Conservation (phyloP, 192 early-diverging fungal species). For the Backusella luteola region DNA sequence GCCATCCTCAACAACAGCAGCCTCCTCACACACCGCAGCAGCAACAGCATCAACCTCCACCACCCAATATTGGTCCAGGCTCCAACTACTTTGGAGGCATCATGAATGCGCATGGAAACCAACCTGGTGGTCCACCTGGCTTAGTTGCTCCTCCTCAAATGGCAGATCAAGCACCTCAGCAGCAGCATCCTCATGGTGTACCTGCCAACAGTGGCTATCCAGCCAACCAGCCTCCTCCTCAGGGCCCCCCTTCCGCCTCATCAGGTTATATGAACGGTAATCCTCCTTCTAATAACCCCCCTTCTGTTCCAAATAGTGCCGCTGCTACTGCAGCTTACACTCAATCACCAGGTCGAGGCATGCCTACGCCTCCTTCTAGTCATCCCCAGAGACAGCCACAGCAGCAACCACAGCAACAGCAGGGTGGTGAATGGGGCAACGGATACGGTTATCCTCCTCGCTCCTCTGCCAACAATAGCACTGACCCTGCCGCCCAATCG, state of each 20-base stretch:
- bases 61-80: slow-evolving; percentile 65
- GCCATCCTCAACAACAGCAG: slow-evolving; percentile 13
- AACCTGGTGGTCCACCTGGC: slow-evolving; percentile 33
- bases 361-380: slow-evolving; percentile 9
- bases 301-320: slow-evolving; percentile 1
- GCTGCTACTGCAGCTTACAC: background rate
- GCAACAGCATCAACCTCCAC: slow-evolving; percentile 46
- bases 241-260: background rate
- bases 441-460: background rate
- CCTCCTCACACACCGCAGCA: slow-evolving; percentile 11
- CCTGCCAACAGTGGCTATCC: slow-evolving; percentile 7
- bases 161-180: slow-evolving; percentile 40
- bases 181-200: slow-evolving; percentile 4
- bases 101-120: slow-evolving; percentile 44
- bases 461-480: background rate
- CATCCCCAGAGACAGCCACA: slow-evolving; percentile 5
- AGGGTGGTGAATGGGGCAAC: background rate
- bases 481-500: background rate
- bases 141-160: slow-evolving; percentile 56
- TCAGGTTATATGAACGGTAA: background rate
- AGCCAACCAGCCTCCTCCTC: slow-evolving; percentile 1
- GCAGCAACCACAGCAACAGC: background rate
- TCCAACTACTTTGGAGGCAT: slow-evolving; percentile 57
- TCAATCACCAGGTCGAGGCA: background rate
- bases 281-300: background rate